Evolutionary conservation across 495 filamentous ascomycete genomes (phyloP).

Genomic region (Hypoxylon subgilvum): DNA sequence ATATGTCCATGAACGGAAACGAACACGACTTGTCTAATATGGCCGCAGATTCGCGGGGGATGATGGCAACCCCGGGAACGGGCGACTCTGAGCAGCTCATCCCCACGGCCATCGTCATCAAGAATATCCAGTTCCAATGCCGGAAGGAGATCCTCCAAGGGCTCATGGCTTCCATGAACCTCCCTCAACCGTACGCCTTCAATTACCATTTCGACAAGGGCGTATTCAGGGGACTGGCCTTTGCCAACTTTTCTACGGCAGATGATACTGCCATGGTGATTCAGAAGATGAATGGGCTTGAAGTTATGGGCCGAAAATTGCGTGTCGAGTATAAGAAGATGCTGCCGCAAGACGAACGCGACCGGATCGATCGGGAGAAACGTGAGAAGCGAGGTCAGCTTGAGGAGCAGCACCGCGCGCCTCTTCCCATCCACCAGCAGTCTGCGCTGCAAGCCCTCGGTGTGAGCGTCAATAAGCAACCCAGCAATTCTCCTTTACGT

Average conservation of each 20-base stretch:
- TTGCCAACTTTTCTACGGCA: conserved; percentile 96
- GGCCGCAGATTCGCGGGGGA: conserved; percentile 37
- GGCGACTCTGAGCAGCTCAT: conserved; percentile 71
- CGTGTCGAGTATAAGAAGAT: conserved; percentile 99
- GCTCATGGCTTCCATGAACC: conserved; percentile 87
- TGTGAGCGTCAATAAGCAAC: conserved; percentile 57
- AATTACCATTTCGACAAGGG: conserved; percentile 99
- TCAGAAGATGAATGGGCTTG: conserved; percentile 88
- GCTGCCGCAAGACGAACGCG: conserved; percentile 90
- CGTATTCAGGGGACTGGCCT: conserved; percentile 93
- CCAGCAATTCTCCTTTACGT: conserved; percentile 47
- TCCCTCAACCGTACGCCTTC: conserved; percentile 96
- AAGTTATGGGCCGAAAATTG: conserved; percentile 90
- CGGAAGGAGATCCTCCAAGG: conserved; percentile 93
- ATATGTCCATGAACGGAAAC: conserved; percentile 44
- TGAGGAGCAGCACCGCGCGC: conserved; percentile 87
- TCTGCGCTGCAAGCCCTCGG: conserved; percentile 82
- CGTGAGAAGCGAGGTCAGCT: conserved; percentile 93
- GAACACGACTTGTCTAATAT: conserved; percentile 36
- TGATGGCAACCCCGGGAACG: conserved; percentile 60
- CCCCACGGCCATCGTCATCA: conserved; percentile 97
- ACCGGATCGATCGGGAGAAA: conserved; percentile 97
- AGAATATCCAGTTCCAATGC: conserved; percentile 98
- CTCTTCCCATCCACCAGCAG: conserved; percentile 74
- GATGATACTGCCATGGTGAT: conserved; percentile 93